Percentiles rank a stretch among this genome's conserved stretches.
phyloP scores from a whole-genome alignment of 805 yeast species.

The Monosporozyma siamensis region DNA sequence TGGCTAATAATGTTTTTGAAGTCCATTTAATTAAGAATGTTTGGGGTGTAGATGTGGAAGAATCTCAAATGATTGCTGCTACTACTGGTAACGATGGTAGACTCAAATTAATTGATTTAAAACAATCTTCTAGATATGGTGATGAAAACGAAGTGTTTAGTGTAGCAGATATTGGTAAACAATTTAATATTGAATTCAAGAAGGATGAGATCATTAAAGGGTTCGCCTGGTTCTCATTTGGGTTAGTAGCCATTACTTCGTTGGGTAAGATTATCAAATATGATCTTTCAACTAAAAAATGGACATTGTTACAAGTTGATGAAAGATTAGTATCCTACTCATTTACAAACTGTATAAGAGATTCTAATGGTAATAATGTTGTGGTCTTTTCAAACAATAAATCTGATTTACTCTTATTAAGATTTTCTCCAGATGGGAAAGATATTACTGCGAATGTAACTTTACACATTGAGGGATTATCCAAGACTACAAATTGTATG shows the following conservation, averaged over 20 bases:
- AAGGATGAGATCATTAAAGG: constrained; percentile 55
- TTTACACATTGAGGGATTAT: constrained; percentile 23
- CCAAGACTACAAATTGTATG: constrained; percentile 45
- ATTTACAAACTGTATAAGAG: constrained; percentile 34
- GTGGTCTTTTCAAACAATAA: constrained; percentile 30
- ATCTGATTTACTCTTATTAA: constrained; percentile 38
- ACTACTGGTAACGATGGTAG: constrained; percentile 96
- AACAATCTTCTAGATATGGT: constrained; percentile 23
- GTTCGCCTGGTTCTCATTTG: constrained; percentile 39
- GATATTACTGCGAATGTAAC: constrained; percentile 14
- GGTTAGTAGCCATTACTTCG: constrained; percentile 49
- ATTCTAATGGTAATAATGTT: constrained; percentile 22
- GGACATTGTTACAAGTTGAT: constrained; percentile 24
- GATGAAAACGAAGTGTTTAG: constrained; percentile 25
- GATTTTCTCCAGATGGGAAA: constrained; percentile 33
- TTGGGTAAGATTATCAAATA: constrained; percentile 41
- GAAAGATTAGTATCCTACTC: constrained; percentile 33
- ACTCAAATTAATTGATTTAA: constrained; percentile 52
- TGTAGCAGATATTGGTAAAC: constrained; percentile 29
- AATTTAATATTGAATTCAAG: constrained; percentile 23
- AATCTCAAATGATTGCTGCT: constrained; percentile 41
- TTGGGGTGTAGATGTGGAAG: constrained; percentile 66
- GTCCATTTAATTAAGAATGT: constrained; percentile 79
- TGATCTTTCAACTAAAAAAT: constrained; percentile 11
- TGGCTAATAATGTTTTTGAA: constrained; percentile 38